Conservation (phyloP, 257 asterid species). For the Galeopsis tetrahit region DNA sequence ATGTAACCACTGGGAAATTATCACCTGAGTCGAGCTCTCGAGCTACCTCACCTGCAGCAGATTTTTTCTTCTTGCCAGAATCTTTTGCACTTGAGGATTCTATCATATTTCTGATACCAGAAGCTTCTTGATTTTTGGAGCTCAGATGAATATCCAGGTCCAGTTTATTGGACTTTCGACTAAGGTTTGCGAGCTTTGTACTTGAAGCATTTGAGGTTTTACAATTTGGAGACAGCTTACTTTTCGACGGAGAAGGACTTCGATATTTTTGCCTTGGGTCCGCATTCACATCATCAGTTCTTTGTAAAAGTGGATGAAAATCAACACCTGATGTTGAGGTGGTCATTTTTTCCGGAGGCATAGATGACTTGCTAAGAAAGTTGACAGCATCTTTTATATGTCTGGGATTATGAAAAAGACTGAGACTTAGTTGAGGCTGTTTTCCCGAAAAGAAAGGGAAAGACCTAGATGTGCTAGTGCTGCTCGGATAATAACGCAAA, state of each 20-base stretch:
- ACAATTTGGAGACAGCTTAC: constrained; percentile 37
- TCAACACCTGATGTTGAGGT: constrained; percentile 53
- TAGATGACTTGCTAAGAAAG: constrained; percentile 65
- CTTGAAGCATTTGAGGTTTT: constrained; percentile 46
- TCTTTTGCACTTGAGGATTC: constrained; percentile 36
- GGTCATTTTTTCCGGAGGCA: constrained; percentile 50
- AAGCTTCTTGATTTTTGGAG: constrained; percentile 52
- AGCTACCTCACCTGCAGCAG: constrained; percentile 41
- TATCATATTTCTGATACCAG: constrained; percentile 37
- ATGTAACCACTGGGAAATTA: constrained; percentile 34
- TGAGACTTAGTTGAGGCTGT: constrained; percentile 73
- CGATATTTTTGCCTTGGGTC: constrained; percentile 41
- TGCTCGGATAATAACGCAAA: constrained; percentile 53
- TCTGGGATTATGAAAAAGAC: constrained; percentile 76
- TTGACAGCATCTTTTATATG: constrained; percentile 67
- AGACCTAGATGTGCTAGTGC: constrained; percentile 49
- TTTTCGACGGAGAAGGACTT: constrained; percentile 34
- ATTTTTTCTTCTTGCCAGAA: constrained; percentile 34
- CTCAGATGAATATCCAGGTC: constrained; percentile 77
- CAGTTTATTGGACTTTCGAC: constrained; percentile 54
- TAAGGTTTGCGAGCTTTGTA: constrained; percentile 41
- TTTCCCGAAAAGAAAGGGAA: constrained; percentile 65
- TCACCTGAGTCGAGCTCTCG: constrained; percentile 43
- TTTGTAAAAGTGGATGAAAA: constrained; percentile 93
- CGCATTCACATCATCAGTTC: constrained; percentile 51